Evolutionary conservation across 2,329 filamentous ascomycete species (phyloP).

Genomic region (Septoria petroselini): DNA sequence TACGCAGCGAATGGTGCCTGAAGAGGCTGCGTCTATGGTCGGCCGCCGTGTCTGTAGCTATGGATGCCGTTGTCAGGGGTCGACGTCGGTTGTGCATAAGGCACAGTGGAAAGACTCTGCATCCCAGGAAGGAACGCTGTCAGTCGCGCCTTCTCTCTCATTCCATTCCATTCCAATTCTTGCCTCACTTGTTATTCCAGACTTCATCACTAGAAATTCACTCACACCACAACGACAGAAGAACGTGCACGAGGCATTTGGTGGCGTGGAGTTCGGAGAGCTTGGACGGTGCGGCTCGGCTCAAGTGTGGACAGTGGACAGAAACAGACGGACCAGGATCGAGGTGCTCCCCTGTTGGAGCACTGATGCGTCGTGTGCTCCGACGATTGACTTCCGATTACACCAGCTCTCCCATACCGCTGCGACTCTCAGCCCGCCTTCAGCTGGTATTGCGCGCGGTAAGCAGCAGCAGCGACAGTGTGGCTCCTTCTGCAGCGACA

Average conservation of each 20-base stretch:
- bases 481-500: not conserved
- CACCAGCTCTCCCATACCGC: too few species aligned
- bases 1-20: constrained; percentile 2
- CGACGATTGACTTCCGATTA: constrained; percentile 7
- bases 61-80: constrained; percentile 5
- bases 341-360: not conserved
- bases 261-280: too few species aligned
- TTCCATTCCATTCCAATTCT: too few species aligned
- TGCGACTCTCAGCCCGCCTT: not conserved
- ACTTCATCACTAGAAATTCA: too few species aligned
- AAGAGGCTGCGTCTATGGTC: not conserved
- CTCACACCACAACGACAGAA: too few species aligned
- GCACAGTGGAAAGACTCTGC: not conserved
- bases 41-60: constrained; percentile 5
- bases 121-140: not conserved
- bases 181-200: too few species aligned
- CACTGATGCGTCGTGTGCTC: not conserved
- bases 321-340: constrained; percentile 3
- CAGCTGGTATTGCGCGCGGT: not conserved
- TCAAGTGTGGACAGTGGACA: too few species aligned
- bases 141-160: too few species aligned
- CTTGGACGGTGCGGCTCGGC: too few species aligned
- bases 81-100: not conserved
- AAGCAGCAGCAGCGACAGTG: not conserved
- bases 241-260: too few species aligned